Conservation (phyloP, 2,329 filamentous ascomycete genomes). For the Fusarium liriodendri region DNA sequence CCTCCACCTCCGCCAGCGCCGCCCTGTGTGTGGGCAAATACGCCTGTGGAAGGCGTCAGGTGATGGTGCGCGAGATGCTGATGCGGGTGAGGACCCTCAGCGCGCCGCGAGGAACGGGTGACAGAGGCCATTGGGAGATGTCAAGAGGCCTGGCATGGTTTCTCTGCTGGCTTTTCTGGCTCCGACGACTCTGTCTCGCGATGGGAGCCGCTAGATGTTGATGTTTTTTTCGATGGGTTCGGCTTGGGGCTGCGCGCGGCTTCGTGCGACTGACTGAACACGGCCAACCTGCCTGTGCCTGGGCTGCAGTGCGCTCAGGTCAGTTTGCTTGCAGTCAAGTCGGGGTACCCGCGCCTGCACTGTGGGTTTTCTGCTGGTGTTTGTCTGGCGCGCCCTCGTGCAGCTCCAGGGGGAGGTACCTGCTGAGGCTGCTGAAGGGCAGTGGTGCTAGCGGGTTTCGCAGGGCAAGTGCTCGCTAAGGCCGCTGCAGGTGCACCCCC, state of each 20-base stretch:
- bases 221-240: constrained; percentile 44
- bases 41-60: constrained; percentile 45
- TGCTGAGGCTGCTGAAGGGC: constrained; percentile 22
- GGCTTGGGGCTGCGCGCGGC: constrained; percentile 28
- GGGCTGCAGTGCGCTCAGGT: not conserved
- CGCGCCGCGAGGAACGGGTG: constrained; percentile 63
- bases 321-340: constrained; percentile 29
- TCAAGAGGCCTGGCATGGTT: constrained; percentile 53
- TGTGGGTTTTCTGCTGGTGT: constrained; percentile 26
- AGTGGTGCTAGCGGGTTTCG: constrained; percentile 9
- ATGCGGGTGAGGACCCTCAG: constrained; percentile 58
- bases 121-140: constrained; percentile 61
- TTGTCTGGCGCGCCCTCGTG: not conserved
- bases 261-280: constrained; percentile 40
- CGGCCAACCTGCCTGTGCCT: constrained; percentile 7
- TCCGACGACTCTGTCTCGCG: constrained; percentile 39
- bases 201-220: constrained; percentile 42
- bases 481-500: not conserved
- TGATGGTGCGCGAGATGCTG: constrained; percentile 48
- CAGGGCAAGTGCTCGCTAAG: constrained; percentile 22
- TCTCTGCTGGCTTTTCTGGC: constrained; percentile 36
- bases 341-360: constrained; percentile 17
- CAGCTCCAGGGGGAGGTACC: constrained; percentile 18
- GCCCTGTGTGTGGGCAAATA: constrained; percentile 47
- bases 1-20: constrained; percentile 50